Evolutionary conservation across 164 flowering plant species (phyloP).

Genomic region (Taxillus chinensis): DNA sequence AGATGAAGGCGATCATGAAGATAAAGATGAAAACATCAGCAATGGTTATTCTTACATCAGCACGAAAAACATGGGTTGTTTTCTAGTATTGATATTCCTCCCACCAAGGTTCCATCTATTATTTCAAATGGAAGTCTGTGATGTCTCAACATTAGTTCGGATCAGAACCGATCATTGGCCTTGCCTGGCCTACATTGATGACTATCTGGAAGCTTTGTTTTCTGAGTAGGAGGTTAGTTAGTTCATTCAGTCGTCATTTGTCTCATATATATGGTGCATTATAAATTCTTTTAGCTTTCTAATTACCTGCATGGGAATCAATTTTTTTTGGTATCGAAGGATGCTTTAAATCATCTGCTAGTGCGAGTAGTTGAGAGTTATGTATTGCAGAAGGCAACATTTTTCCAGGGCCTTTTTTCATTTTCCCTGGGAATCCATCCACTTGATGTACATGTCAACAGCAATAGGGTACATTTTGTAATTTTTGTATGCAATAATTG

Average conservation of each 20-base stretch:
- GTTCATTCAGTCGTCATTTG: not conserved
- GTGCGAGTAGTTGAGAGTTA: no score
- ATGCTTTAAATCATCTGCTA: no score
- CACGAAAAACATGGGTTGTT: constrained; percentile 56
- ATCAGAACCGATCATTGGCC: constrained; percentile 99
- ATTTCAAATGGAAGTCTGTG: constrained; percentile 74
- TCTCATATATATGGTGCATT: no score
- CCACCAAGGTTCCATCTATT: constrained; percentile 94
- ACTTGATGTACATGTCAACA: no score
- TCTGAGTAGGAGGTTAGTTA: constrained; percentile 19
- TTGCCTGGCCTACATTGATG: constrained; percentile 91
- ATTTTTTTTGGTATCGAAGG: no score
- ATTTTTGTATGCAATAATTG: no score
- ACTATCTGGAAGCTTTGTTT: constrained; percentile 85
- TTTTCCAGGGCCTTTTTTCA: no score
- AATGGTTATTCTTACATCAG: constrained; percentile 9
- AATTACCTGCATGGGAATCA: no score
- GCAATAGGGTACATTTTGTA: no score
- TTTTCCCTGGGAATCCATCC: no score
- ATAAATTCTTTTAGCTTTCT: no score
- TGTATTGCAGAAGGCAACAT: no score
- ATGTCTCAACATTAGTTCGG: constrained; percentile 70
- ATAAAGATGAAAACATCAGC: constrained; percentile 17
- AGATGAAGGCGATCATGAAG: constrained; percentile 32
- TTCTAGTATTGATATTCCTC: constrained; percentile 71